phyloP scores from a whole-genome alignment of 2,329 filamentous ascomycete genomes.

The Colletotrichum simmondsii region DNA sequence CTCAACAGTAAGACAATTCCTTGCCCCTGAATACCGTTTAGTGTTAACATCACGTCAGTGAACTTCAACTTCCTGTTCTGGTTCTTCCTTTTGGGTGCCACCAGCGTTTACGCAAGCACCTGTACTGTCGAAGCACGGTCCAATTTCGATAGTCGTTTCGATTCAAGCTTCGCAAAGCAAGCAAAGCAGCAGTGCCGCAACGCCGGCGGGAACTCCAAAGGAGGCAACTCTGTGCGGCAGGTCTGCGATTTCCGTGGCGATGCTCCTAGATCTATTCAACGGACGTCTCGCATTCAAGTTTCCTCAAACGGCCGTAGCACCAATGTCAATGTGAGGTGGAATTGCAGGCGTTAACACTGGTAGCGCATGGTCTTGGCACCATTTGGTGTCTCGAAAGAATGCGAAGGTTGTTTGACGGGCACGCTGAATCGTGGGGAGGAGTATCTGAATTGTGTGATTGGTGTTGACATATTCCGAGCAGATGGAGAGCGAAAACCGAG shows the following conservation, averaged over 20 bases:
- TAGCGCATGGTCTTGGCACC: too few relatives aligned
- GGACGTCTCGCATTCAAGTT: background rate
- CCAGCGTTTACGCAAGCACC: background rate
- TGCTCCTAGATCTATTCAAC: background rate
- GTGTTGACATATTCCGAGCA: too few relatives aligned
- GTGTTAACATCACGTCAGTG: background rate
- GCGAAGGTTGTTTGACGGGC: too few relatives aligned
- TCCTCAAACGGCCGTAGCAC: background rate
- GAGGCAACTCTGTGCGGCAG: background rate
- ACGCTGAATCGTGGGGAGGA: too few relatives aligned
- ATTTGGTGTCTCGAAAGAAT: background rate
- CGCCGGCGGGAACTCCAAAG: background rate
- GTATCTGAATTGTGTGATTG: too few relatives aligned
- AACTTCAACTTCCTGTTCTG: background rate
- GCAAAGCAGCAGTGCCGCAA: background rate
- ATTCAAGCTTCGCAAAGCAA: background rate
- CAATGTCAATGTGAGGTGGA: background rate
- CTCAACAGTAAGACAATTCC: background rate
- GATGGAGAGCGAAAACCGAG: too few relatives aligned
- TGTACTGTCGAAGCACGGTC: background rate
- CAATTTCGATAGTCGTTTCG: background rate
- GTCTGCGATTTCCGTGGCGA: background rate
- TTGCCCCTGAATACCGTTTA: too few relatives aligned
- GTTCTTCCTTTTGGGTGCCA: background rate
- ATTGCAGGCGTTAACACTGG: background rate